Evolutionary conservation across 2,329 filamentous ascomycete species (phyloP).

Genomic region (Simplicillium aogashimaense): DNA sequence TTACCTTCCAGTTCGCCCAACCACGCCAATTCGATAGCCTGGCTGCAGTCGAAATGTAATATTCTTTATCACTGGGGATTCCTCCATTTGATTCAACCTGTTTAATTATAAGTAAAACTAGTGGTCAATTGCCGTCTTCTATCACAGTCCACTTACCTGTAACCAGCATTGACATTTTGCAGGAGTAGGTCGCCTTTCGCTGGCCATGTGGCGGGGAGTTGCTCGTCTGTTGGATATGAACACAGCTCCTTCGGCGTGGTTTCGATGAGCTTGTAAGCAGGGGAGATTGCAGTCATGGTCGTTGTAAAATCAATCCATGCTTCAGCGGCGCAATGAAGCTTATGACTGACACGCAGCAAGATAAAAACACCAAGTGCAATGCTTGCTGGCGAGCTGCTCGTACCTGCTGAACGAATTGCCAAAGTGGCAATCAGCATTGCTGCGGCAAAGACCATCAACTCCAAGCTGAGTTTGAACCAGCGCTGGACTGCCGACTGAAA

Average conservation of each 20-base stretch:
- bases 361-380: no score
- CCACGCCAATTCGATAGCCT: constrained; percentile 34
- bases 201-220: not conserved
- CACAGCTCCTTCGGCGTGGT: not conserved
- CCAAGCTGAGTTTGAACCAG: not conserved
- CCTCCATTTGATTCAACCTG: not conserved
- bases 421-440: constrained; percentile 11
- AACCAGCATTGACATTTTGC: constrained; percentile 10
- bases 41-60: constrained; percentile 8
- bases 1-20: constrained; percentile 29
- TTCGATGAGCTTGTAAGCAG: not conserved
- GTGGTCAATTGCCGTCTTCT: no score
- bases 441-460: constrained; percentile 23
- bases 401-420: no score
- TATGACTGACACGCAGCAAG: no score
- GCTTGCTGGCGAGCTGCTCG: no score
- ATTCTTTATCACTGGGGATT: constrained; percentile 1
- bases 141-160: constrained; percentile 14
- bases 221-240: not conserved
- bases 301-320: not conserved
- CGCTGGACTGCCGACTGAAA: not conserved
- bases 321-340: no score
- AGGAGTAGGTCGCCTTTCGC: not conserved
- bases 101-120: not conserved
- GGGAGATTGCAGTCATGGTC: not conserved